Evolutionary conservation across 306 rosid genomes (phyloP), one percentile per base, ranked within the genome.

Genomic region (Vigna trinervia): DNA sequence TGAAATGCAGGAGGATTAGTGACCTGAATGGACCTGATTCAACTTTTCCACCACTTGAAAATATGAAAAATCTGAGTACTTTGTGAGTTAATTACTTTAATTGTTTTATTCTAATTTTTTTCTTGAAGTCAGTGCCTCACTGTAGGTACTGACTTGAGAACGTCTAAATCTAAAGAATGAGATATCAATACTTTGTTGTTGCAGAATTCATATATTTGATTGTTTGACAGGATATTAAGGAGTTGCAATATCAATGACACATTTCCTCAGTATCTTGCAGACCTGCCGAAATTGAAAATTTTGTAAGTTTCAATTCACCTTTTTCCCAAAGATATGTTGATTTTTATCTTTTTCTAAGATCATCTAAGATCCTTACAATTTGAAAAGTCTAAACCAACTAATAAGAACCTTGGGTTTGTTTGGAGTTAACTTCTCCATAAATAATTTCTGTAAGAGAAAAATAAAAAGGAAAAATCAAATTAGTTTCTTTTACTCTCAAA

Each of bases 1-100:
- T 52, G 7, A 84, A 36, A 66, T 78, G 74, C 80, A 92, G 97
- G 89, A 85, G 88, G 74, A 82, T 92, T 56, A 86, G 85, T 39
- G 91, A 89, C 87, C 83, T 91, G 82, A 86, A n/a, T 69, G 92
- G 91, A 53, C 8, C 86, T 14, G 78, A 76, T 68, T 77, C 85
- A 47, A 12, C 60, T 6, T 86, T 92, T 79, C 97, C 93, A 7
- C 65, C 0, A 11, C 81, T 92, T 17, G 41, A 51, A 12, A 45
- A 67, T 65, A 30, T 86, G 88, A 80, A 0, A 45, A 53, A 46
- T 0, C 23, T 82, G 84, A 74, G 59, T 17, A 6, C 0, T 56
- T 45, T 92, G 97, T 92, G 77, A 88, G 91, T 87, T 69, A 26
- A 57, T 51, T 58, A 34, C 56, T 77, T 54, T 32, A 0, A 2